phyloP scores from a whole-genome alignment of 169 alveolate species.

The Plasmodium berghei region DNA sequence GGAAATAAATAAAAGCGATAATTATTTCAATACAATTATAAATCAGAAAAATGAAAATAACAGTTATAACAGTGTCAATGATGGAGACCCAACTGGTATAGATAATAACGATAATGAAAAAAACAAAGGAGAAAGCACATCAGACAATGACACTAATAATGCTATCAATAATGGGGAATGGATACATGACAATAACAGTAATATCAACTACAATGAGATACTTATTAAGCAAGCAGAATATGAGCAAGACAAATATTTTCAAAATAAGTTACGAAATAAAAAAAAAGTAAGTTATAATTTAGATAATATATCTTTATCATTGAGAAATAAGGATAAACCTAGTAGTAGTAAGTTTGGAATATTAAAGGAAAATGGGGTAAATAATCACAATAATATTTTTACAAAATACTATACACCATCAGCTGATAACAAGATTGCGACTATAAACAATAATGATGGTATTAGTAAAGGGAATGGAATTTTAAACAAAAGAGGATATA shows the following conservation, averaged over 20 bases:
- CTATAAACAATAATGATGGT: not conserved
- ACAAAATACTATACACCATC: conserved; percentile 47
- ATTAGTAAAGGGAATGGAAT: no score
- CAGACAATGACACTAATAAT: conserved; percentile 46
- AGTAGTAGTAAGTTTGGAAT: not conserved
- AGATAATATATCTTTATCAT: conserved; percentile 65
- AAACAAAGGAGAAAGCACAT: conserved; percentile 6
- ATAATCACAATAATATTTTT: conserved; percentile 10
- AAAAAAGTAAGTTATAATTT: conserved; percentile 63
- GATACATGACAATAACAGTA: not conserved
- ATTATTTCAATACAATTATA: not conserved
- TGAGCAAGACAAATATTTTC: conserved; percentile 36
- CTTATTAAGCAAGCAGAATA: conserved; percentile 32
- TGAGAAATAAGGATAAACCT: conserved; percentile 11
- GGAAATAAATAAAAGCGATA: not conserved
- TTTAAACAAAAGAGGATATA: conserved; percentile 28
- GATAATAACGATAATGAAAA: conserved; percentile 8
- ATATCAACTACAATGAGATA: conserved; percentile 22
- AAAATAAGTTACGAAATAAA: conserved; percentile 44
- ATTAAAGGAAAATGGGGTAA: conserved; percentile 1
- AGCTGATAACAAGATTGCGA: conserved; percentile 24
- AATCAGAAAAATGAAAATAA: not conserved
- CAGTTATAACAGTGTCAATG: not conserved
- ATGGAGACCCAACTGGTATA: not conserved
- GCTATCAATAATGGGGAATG: not conserved